Evolutionary conservation across 2,329 filamentous ascomycete genomes (phyloP).

Genomic region (Microdochium paspali): DNA sequence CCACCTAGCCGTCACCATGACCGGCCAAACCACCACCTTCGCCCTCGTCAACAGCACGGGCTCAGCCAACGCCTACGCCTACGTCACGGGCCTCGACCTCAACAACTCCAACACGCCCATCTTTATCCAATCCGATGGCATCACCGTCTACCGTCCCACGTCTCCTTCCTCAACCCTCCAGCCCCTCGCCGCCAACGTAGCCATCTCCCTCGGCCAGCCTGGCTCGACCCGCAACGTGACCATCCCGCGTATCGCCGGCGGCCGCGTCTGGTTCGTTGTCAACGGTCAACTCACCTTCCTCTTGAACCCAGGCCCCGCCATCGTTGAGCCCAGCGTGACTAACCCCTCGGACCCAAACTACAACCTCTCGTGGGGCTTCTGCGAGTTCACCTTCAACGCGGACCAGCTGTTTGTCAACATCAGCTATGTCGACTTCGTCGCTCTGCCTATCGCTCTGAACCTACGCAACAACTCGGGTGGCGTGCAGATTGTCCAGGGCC

Average conservation of each 20-base stretch:
- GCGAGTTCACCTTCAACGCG: constrained; percentile 58
- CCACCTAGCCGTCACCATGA: constrained; percentile 14
- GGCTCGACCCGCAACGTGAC: constrained; percentile 51
- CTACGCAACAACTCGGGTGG: constrained; percentile 36
- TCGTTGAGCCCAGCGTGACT: constrained; percentile 66
- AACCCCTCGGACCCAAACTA: constrained; percentile 57
- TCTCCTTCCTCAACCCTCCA: constrained; percentile 43
- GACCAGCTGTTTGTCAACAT: constrained; percentile 59
- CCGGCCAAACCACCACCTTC: constrained; percentile 43
- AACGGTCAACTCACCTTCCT: constrained; percentile 54
- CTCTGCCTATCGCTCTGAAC: constrained; percentile 49
- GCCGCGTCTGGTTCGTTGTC: constrained; percentile 62
- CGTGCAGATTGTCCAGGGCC: constrained; percentile 36
- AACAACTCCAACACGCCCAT: constrained; percentile 50
- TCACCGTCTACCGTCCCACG: constrained; percentile 53
- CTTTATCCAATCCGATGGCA: constrained; percentile 57
- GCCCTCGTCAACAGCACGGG: constrained; percentile 56
- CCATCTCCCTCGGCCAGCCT: constrained; percentile 53
- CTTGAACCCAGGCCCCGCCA: constrained; percentile 60
- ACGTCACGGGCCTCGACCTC: constrained; percentile 59
- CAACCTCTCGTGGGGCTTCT: constrained; percentile 54
- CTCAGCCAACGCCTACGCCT: constrained; percentile 53
- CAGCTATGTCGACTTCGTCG: constrained; percentile 67
- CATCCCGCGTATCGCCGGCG: constrained; percentile 62
- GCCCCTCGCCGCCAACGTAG: constrained; percentile 45